Evolutionary conservation across 441 rosid genomes (phyloP).

Genomic region (Dalechampia spathulata): DNA sequence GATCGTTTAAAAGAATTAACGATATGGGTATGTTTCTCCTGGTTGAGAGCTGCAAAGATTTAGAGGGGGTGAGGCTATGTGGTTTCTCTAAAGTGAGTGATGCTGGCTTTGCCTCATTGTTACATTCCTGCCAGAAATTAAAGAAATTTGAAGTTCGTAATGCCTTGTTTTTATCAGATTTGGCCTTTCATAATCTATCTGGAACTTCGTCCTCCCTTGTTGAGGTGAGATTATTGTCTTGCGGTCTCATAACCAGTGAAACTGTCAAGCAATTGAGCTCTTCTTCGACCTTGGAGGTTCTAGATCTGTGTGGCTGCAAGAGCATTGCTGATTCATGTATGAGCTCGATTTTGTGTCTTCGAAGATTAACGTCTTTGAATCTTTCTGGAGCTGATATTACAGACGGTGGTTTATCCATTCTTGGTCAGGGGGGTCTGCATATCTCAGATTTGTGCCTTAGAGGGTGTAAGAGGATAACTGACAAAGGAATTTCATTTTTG

Average conservation of each 20-base stretch:
- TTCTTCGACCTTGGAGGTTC: slow-evolving; percentile 45
- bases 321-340: slow-evolving; percentile 56
- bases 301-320: slow-evolving; percentile 56
- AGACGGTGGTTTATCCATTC: slow-evolving; percentile 41
- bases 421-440: slow-evolving; percentile 39
- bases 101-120: slow-evolving; percentile 58
- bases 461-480: slow-evolving; percentile 58
- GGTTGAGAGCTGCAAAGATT: slow-evolving; percentile 46
- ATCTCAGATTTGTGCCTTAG: slow-evolving; percentile 44
- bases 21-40: slow-evolving; percentile 66
- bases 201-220: slow-evolving; percentile 39
- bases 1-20: slow-evolving; percentile 51
- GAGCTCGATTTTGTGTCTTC: slow-evolving; percentile 32
- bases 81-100: slow-evolving; percentile 66
- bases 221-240: slow-evolving; percentile 45
- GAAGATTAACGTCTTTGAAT: slow-evolving; percentile 36
- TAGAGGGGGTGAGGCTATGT: slow-evolving; percentile 42
- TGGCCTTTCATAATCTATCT: slow-evolving; percentile 54
- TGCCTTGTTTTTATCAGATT: slow-evolving; percentile 45
- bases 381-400: slow-evolving; percentile 61
- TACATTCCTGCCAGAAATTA: slow-evolving; percentile 50
- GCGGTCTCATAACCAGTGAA: slow-evolving; percentile 42
- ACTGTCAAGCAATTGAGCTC: slow-evolving; percentile 32
- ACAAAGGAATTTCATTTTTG: slow-evolving; percentile 46
- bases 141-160: slow-evolving; percentile 45